Percentiles rank a stretch among this genome's conserved stretches.
phyloP scores from a whole-genome alignment of 495 filamentous ascomycete genomes.

The Podospora pseudocomata region DNA sequence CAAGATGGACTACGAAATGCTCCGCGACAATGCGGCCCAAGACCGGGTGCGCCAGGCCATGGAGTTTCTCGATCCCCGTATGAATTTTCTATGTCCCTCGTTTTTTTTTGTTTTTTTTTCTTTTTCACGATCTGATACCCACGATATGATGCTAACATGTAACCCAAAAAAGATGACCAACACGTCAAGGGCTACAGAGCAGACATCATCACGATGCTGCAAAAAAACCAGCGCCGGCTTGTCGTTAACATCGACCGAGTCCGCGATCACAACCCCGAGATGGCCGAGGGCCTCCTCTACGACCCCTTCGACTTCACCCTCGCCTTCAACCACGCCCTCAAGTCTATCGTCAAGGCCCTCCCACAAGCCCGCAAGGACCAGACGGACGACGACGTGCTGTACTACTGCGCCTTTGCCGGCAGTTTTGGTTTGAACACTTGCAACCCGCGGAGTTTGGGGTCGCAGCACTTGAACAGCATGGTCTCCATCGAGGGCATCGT shows the following conservation, averaged over 20 bases:
- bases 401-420: constrained; percentile 92
- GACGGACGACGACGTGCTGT: constrained; percentile 54
- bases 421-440: constrained; percentile 91
- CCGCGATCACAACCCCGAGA: constrained; percentile 79
- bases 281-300: constrained; percentile 83
- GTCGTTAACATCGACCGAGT: constrained; percentile 94
- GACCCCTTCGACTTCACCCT: constrained; percentile 82
- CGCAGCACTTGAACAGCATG: constrained; percentile 87
- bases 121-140: background rate
- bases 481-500: constrained; percentile 97
- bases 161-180: constrained; percentile 45
- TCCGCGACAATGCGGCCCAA: constrained; percentile 76
- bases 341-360: constrained; percentile 76
- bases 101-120: background rate
- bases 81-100: constrained; percentile 26
- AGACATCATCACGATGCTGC: constrained; percentile 89
- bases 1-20: constrained; percentile 66
- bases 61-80: constrained; percentile 86
- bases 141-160: background rate
- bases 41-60: constrained; percentile 75
- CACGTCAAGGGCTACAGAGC: constrained; percentile 73
- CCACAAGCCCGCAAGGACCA: constrained; percentile 56
- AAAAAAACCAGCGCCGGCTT: constrained; percentile 71
- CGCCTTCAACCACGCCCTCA: constrained; percentile 86
- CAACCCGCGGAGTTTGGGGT: constrained; percentile 90